These are phyloP conservation scores for Solanum aculeatissimum DNA, from an alignment of 305 asterid genomes.

Conservation along the genomic window DNA sequence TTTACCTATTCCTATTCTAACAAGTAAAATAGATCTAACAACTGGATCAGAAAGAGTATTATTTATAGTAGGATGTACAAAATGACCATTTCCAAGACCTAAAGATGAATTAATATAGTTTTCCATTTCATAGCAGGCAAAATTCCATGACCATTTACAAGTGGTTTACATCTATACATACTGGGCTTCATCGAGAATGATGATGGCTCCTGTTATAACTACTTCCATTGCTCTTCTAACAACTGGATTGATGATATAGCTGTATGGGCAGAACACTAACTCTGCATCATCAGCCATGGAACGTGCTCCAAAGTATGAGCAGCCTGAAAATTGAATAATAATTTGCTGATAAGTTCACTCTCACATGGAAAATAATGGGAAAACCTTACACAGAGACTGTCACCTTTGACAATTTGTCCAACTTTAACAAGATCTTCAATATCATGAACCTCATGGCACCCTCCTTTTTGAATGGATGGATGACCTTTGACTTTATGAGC, in stretches of 20 bases:
- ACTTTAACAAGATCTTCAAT: conserved; percentile 94
- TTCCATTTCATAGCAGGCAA: neutral
- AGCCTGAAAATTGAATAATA: conserved; percentile 50
- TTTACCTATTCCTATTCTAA: no score
- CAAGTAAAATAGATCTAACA: neutral
- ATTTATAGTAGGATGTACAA: neutral
- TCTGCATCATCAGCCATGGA: conserved; percentile 80
- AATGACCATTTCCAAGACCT: neutral
- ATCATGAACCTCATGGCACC: conserved; percentile 87
- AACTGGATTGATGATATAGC: conserved; percentile 68
- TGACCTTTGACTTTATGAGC: conserved; percentile 72
- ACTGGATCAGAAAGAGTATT: neutral
- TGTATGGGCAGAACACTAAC: conserved; percentile 88
- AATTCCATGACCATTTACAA: neutral
- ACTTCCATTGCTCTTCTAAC: conserved; percentile 89
- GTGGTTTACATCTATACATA: conserved; percentile 25
- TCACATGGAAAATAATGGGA: neutral
- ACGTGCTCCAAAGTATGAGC: conserved; percentile 87
- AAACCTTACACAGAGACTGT: neutral
- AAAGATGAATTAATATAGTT: neutral
- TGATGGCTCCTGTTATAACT: conserved; percentile 52
- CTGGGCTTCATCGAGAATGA: conserved; percentile 97
- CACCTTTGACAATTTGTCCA: conserved; percentile 88
- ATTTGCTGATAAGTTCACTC: conserved; percentile 14
- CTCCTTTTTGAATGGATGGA: conserved; percentile 88